Percentiles rank a stretch among this genome's conserved stretches.
phyloP scores from a whole-genome alignment of 2,329 filamentous ascomycete genomes.

The Nemania abortiva region DNA sequence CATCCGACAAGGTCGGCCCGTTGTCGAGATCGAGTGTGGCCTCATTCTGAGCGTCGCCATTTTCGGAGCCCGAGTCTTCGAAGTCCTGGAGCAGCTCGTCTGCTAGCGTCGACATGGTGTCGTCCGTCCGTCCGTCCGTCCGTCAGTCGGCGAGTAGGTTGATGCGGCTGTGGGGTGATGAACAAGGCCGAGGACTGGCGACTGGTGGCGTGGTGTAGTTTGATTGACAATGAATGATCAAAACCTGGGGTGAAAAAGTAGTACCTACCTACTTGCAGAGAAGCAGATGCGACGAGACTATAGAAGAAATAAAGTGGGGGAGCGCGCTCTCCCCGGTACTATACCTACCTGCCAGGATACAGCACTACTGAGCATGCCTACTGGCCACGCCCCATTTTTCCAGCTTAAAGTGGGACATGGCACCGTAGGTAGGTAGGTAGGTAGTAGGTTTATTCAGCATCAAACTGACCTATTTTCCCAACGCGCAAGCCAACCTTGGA shows the following conservation, averaged over 20 bases:
- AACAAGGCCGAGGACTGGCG: neutral
- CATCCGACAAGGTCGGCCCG: conserved; percentile 55
- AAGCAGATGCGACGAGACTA: too few relatives aligned
- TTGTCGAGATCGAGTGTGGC: conserved; percentile 59
- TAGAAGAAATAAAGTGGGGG: neutral
- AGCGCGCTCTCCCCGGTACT: neutral
- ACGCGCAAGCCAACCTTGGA: too few relatives aligned
- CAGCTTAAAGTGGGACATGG: conserved; percentile 23
- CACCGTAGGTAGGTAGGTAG: too few relatives aligned
- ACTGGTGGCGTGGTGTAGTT: neutral
- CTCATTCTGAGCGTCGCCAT: conserved; percentile 70
- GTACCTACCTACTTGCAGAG: too few relatives aligned
- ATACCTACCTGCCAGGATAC: too few relatives aligned
- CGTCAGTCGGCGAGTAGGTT: neutral
- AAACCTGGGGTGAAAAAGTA: neutral
- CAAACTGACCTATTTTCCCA: too few relatives aligned
- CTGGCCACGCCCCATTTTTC: too few relatives aligned
- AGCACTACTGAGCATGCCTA: too few relatives aligned
- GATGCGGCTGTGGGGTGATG: neutral
- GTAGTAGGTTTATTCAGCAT: too few relatives aligned
- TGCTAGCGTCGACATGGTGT: conserved; percentile 85
- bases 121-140: conserved; percentile 3
- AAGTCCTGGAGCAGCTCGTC: conserved; percentile 95
- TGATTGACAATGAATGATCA: neutral
- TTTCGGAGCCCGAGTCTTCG: conserved; percentile 85